Conservation (phyloP, 306 rosid species). For the Crotalaria pallida region DNA sequence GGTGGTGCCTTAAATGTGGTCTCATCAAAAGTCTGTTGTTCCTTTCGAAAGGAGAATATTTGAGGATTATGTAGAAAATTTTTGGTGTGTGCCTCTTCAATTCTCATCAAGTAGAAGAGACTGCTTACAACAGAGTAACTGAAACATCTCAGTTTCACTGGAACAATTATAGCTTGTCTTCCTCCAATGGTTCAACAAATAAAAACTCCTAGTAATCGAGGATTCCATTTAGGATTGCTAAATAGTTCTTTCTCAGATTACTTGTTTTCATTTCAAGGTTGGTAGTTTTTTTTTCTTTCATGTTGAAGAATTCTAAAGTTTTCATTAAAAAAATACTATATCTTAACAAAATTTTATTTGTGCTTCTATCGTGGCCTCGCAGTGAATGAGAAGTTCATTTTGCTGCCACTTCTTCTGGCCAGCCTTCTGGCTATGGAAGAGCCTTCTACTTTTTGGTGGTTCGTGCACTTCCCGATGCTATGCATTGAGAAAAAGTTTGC, state of each 20-base stretch:
- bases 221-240: slow-evolving; percentile 78
- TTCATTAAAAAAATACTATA: not conserved
- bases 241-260: slow-evolving; percentile 80
- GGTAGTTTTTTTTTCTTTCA: slow-evolving; percentile 5
- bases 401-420: slow-evolving; percentile 86
- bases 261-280: slow-evolving; percentile 93
- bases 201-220: slow-evolving; percentile 58
- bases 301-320: not conserved
- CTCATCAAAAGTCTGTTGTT: too few species aligned
- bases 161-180: slow-evolving; percentile 64
- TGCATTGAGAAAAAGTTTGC: too few species aligned
- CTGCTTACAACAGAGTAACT: slow-evolving; percentile 54
- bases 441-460: slow-evolving; percentile 56
- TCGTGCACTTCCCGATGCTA: slow-evolving; percentile 55
- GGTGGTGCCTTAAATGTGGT: too few species aligned
- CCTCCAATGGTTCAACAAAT: slow-evolving; percentile 93
- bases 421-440: slow-evolving; percentile 76
- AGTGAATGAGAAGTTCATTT: slow-evolving; percentile 95
- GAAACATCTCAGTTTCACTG: slow-evolving; percentile 61
- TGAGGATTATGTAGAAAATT: slow-evolving; percentile 87
- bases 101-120: slow-evolving; percentile 87
- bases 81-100: slow-evolving; percentile 93
- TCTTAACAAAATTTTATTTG: not conserved
- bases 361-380: slow-evolving; percentile 19
- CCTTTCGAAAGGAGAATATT: too few species aligned